These are phyloP conservation scores for Fusarium sororula DNA, from an alignment of 2,329 filamentous ascomycete genomes.

Conservation along the genomic window DNA sequence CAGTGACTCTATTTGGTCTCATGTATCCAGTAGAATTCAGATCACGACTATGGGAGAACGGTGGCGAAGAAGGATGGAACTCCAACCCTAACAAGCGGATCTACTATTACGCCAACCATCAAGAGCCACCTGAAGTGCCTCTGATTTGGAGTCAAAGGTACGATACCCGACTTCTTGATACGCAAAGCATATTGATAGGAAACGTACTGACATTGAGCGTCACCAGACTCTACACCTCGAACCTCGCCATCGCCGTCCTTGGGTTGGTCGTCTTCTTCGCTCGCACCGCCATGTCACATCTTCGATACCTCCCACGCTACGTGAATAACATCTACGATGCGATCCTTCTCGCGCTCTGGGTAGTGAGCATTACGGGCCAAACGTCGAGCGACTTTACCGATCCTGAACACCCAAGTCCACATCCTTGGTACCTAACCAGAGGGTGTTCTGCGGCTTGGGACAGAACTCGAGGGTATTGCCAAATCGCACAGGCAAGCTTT, in stretches of 20 bases:
- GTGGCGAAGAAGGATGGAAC: conserved; percentile 43
- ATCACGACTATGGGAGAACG: conserved; percentile 41
- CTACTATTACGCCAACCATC: conserved; percentile 45
- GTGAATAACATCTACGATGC: conserved; percentile 43
- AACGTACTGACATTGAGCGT: not conserved
- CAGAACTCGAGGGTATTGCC: conserved; percentile 25
- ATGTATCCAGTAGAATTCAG: conserved; percentile 39
- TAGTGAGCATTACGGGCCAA: conserved; percentile 34
- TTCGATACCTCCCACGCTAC: conserved; percentile 38
- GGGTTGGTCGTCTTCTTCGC: conserved; percentile 41
- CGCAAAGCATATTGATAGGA: not conserved
- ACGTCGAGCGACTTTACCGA: conserved; percentile 40
- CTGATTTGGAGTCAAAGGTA: conserved; percentile 44
- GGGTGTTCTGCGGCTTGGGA: conserved; percentile 33
- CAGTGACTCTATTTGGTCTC: conserved; percentile 34
- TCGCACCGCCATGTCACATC: conserved; percentile 34
- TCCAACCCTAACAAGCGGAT: conserved; percentile 43
- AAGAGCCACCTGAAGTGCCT: conserved; percentile 42
- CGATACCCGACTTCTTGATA: too few species aligned
- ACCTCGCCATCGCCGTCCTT: conserved; percentile 44
- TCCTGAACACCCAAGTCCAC: conserved; percentile 32
- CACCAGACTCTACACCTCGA: conserved; percentile 41
- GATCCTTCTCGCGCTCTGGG: conserved; percentile 43
- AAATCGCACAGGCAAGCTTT: conserved; percentile 36
- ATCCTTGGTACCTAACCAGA: conserved; percentile 42